These are phyloP conservation scores for Cucurbitaria berberidis DNA, from an alignment of 2,329 filamentous ascomycete genomes.

Conservation along the genomic window DNA sequence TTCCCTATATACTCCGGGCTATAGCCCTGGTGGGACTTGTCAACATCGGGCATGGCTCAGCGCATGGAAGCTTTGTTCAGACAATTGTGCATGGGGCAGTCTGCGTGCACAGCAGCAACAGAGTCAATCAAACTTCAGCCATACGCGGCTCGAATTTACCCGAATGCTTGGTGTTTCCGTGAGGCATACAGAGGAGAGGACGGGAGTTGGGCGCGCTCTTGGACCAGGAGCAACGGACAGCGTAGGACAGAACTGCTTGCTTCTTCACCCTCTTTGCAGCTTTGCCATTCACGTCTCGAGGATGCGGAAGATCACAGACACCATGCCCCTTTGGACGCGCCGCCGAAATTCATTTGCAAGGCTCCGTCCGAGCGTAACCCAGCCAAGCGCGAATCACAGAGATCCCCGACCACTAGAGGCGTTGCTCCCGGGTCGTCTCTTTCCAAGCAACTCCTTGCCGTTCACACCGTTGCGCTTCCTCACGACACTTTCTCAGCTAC, in stretches of 20 bases:
- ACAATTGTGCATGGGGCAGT: slow-evolving; percentile 19
- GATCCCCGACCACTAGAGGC: slow-evolving; percentile 20
- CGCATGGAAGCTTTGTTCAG: slow-evolving; percentile 22
- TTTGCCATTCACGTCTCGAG: slow-evolving; percentile 1
- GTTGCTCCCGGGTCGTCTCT: slow-evolving; percentile 13
- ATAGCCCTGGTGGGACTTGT: no score
- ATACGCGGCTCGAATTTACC: slow-evolving; percentile 3
- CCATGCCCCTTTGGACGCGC: slow-evolving; percentile 15
- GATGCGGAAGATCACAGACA: neutral
- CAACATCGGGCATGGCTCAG: slow-evolving; percentile 24
- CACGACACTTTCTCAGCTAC: slow-evolving; percentile 24
- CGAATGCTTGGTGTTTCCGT: neutral
- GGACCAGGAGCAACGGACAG: slow-evolving; percentile 1
- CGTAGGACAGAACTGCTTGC: neutral
- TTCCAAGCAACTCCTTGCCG: slow-evolving; percentile 25
- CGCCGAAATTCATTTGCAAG: slow-evolving; percentile 18
- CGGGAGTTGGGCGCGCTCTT: neutral
- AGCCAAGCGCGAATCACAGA: slow-evolving; percentile 37
- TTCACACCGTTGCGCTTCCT: slow-evolving; percentile 27
- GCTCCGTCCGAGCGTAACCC: slow-evolving; percentile 15
- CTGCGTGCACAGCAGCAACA: slow-evolving; percentile 15
- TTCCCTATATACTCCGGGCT: no score
- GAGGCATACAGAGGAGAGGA: neutral
- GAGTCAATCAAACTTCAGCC: slow-evolving; percentile 8
- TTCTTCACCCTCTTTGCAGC: slow-evolving; percentile 5